phyloP scores from a whole-genome alignment of 1,284 basidiomycete genomes.

The Boletus smithii region DNA sequence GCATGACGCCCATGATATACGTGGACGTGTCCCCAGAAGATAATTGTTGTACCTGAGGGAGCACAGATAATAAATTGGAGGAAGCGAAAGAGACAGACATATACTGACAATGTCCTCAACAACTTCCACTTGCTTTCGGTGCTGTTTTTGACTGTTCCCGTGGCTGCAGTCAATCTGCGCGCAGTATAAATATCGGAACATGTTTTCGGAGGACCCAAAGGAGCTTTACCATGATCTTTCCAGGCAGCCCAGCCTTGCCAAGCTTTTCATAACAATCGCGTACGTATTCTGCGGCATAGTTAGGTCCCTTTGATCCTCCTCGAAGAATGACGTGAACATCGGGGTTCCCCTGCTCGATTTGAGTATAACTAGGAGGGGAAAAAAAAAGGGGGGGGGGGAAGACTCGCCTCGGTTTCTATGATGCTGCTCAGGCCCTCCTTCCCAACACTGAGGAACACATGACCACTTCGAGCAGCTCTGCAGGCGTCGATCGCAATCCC shows the following conservation, averaged over 20 bases:
- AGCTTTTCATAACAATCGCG: slow-evolving; percentile 76
- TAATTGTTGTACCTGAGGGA: slow-evolving; percentile 64
- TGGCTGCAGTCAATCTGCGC: slow-evolving; percentile 90
- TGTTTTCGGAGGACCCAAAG: background rate
- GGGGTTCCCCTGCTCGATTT: slow-evolving; percentile 64
- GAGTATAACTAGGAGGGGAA: slow-evolving; percentile 5
- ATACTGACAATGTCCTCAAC: slow-evolving; percentile 77
- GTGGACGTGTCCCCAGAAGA: slow-evolving; percentile 65
- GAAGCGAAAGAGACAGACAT: background rate
- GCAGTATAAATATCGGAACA: background rate
- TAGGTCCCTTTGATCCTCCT: slow-evolving; percentile 83
- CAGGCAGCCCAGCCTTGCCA: slow-evolving; percentile 72
- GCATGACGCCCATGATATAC: slow-evolving; percentile 95
- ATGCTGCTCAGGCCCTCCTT: slow-evolving; percentile 91
- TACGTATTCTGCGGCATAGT: slow-evolving; percentile 78
- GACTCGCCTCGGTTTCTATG: slow-evolving; percentile 75
- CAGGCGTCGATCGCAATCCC: slow-evolving; percentile 90
- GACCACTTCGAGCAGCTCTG: slow-evolving; percentile 79
- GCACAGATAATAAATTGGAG: background rate
- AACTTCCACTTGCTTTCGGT: slow-evolving; percentile 80
- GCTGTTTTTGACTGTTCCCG: slow-evolving; percentile 89
- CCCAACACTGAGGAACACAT: slow-evolving; percentile 91
- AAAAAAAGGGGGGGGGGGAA: background rate
- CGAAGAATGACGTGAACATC: slow-evolving; percentile 92
- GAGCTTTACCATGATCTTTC: slow-evolving; percentile 76